Base-by-base conservation (phyloP, 768 basidiomycete species). In the Termitomyces sp. region DNA sequence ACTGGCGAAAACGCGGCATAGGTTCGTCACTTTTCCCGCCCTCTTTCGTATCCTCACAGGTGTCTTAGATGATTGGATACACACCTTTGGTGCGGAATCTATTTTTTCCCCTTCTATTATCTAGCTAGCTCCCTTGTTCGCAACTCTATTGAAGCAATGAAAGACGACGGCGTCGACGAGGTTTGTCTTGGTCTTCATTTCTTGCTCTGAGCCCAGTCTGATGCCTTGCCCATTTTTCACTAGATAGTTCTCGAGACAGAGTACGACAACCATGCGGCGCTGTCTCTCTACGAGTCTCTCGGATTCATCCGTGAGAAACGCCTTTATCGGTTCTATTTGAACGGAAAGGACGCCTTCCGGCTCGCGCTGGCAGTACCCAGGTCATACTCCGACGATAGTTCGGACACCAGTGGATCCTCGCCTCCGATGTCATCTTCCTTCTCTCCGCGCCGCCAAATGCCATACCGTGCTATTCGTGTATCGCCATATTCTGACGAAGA, bases 261-360 rank as follows among this genome's bases (percentile, higher is more conserved):
- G 73, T 90, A 81, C 69, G 96, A 98, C 74, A 98, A 98, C 72
- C 73, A 78, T 45, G 85, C 93, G 7, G 95, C 95, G 0, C 81
- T 98, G 16, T 85, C 89, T 3, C 77, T 99, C 13, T 98, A 98
- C 74, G 89, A 90, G 59, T 87, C 89, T 7, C 81, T 98, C 44
- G 97, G 97, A 0, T 99, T 99, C 74, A 90, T 98, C 26, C 86
- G 93, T 42, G 95, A 98, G 77, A 98, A 98, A 70, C 86, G 95
- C 4, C 79, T 99, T 18, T 87, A 89, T 69, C 84, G 97, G 1
- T 99, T 98, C 74, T 98, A 99, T 67, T 83, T 98, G 63, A 99
- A 97, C 68, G 93, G 93, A 46, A 98, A 98, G 73, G 95, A 98
- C 68, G 95, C 95, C 0, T 97, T 92, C 67, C 81, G 93, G 39